Conservation (phyloP, 805 yeast genomes). For the Saturnispora mendoncae region DNA sequence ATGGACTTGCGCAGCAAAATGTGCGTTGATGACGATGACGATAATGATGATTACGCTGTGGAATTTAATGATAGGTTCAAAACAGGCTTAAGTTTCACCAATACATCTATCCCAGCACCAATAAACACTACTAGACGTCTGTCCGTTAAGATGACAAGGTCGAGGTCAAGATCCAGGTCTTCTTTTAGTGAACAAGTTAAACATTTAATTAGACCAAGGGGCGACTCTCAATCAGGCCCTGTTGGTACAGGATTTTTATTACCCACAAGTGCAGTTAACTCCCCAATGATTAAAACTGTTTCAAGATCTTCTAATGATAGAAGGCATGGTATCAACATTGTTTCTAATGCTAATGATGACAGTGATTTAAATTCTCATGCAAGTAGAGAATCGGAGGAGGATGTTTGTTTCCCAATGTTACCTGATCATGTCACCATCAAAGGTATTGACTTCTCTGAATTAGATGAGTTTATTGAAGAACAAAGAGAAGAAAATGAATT, state of each 20-base stretch:
- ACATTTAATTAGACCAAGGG: conserved; percentile 30
- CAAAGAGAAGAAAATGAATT: conserved; percentile 42
- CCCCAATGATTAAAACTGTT: conserved; percentile 12
- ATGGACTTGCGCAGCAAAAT: conserved; percentile 24
- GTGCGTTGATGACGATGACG: conserved; percentile 25
- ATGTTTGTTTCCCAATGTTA: conserved; percentile 92
- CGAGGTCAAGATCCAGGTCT: conserved; percentile 32
- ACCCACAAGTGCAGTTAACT: not conserved
- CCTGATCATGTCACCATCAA: conserved; percentile 50
- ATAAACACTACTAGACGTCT: conserved; percentile 1
- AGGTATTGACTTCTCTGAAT: conserved; percentile 86
- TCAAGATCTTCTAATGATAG: conserved; percentile 27
- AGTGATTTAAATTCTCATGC: conserved; percentile 65
- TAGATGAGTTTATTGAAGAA: conserved; percentile 69
- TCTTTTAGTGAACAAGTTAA: conserved; percentile 38
- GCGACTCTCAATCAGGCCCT: conserved; percentile 14
- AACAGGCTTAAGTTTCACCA: conserved; percentile 10
- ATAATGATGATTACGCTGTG: conserved; percentile 23
- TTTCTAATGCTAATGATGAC: conserved; percentile 34
- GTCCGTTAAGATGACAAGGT: conserved; percentile 9
- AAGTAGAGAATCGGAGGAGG: conserved; percentile 81
- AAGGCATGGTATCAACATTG: conserved; percentile 13
- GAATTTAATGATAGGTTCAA: conserved; percentile 19
- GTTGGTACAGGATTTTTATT: conserved; percentile 7
- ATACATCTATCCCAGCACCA: conserved; percentile 13